These are phyloP conservation scores for Haberlea rhodopensis DNA, from an alignment of 257 asterid genomes.

Conservation along the genomic window DNA sequence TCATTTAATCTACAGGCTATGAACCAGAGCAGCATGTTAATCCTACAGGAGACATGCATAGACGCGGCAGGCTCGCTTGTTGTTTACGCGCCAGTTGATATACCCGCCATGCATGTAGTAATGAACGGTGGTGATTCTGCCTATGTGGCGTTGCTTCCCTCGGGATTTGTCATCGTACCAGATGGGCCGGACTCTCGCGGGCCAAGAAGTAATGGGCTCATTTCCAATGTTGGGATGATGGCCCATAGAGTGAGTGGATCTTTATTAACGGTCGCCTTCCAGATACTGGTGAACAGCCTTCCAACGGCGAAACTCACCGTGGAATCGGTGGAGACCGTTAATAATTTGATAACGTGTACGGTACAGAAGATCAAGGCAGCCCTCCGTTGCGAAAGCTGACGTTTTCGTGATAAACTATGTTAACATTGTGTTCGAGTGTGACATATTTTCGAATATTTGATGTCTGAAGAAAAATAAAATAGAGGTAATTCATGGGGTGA, in stretches of 20 bases:
- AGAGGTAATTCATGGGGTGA: constrained; percentile 38
- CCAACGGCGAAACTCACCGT: constrained; percentile 88
- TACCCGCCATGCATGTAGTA: constrained; percentile 87
- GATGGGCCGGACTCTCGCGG: constrained; percentile 68
- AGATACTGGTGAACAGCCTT: constrained; percentile 73
- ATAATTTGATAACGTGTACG: constrained; percentile 82
- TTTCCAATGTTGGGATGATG: constrained; percentile 35
- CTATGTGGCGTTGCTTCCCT: constrained; percentile 82
- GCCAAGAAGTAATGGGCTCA: constrained; percentile 31
- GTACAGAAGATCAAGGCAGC: constrained; percentile 91
- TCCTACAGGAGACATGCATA: constrained; percentile 81
- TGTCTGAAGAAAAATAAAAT: not conserved
- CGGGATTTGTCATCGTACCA: constrained; percentile 84
- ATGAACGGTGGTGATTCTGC: constrained; percentile 98
- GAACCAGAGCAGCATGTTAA: constrained; percentile 84
- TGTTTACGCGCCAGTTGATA: constrained; percentile 97
- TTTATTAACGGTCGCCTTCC: constrained; percentile 83
- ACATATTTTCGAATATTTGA: not conserved
- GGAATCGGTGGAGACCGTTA: constrained; percentile 93
- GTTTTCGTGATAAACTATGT: not conserved
- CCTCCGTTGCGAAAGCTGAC: constrained; percentile 63
- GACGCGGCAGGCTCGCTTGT: constrained; percentile 86
- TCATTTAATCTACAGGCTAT: constrained; percentile 41
- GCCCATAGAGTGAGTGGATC: constrained; percentile 59
- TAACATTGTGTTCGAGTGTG: not conserved